These are phyloP conservation scores for Xylariales sp. DNA, from an alignment of 2,329 filamentous ascomycete species.

Conservation along the genomic window DNA sequence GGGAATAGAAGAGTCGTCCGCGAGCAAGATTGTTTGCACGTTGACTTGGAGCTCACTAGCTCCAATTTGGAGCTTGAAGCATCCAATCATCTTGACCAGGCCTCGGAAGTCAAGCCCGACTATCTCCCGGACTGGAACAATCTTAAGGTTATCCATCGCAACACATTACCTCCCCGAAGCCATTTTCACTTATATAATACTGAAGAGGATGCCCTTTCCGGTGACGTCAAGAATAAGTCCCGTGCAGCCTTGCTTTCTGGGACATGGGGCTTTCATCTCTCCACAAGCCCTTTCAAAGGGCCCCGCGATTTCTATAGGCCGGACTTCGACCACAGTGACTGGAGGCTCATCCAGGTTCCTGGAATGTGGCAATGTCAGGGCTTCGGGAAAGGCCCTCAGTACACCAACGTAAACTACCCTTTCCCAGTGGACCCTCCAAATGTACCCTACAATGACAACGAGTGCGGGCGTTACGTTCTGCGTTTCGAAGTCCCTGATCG, in stretches of 20 bases:
- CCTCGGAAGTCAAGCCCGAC: slow-evolving; percentile 46
- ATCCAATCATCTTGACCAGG: background rate
- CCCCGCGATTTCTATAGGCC: slow-evolving; percentile 55
- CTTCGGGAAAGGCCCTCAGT: slow-evolving; percentile 69
- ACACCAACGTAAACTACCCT: slow-evolving; percentile 72
- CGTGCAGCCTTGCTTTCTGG: slow-evolving; percentile 62
- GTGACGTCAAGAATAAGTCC: slow-evolving; percentile 53
- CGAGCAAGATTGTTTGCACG: slow-evolving; percentile 38
- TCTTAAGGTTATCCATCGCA: slow-evolving; percentile 68
- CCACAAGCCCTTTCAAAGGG: slow-evolving; percentile 59
- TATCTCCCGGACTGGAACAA: slow-evolving; percentile 70
- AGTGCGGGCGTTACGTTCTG: slow-evolving; percentile 71
- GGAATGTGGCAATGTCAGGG: slow-evolving; percentile 76
- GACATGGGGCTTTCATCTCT: slow-evolving; percentile 64
- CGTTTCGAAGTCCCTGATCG: slow-evolving; percentile 63
- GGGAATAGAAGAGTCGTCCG: slow-evolving; percentile 35
- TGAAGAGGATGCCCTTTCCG: slow-evolving; percentile 60
- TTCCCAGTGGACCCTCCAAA: slow-evolving; percentile 74
- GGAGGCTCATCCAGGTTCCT: slow-evolving; percentile 68
- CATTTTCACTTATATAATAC: slow-evolving; percentile 64
- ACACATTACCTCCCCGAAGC: slow-evolving; percentile 67
- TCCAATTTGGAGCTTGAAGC: background rate
- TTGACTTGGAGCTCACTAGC: slow-evolving; percentile 39
- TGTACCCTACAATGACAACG: slow-evolving; percentile 72
- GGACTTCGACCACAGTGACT: slow-evolving; percentile 52